phyloP scores from a whole-genome alignment of 1,284 basidiomycete genomes.

The Pseudozyma sp. region DNA sequence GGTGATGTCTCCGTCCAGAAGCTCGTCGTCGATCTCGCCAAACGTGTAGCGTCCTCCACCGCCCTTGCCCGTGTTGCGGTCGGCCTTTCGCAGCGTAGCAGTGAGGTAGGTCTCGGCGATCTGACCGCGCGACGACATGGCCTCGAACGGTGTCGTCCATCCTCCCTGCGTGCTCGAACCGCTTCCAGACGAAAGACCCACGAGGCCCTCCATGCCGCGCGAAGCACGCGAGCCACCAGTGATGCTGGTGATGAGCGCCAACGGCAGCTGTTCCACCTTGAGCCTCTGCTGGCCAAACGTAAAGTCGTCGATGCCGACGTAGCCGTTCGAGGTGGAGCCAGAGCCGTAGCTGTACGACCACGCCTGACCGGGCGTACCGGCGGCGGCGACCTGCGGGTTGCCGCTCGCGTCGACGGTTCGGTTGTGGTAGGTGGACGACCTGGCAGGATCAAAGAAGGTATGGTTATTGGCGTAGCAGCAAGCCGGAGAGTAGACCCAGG shows the following conservation, averaged over 20 bases:
- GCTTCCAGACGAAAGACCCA: constrained; percentile 46
- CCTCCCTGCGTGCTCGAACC: constrained; percentile 42
- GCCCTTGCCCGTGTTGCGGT: constrained; percentile 53
- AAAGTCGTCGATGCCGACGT: constrained; percentile 55
- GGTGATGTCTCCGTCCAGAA: constrained; percentile 44
- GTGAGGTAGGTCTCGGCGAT: constrained; percentile 52
- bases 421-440: constrained; percentile 48
- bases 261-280: constrained; percentile 29
- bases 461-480: constrained; percentile 59
- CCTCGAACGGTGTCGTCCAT: constrained; percentile 57
- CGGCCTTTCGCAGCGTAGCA: constrained; percentile 51
- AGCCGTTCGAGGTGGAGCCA: constrained; percentile 38
- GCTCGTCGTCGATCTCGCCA: constrained; percentile 48
- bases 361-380: constrained; percentile 38
- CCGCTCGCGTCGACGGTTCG: constrained; percentile 41
- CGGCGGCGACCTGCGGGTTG: constrained; percentile 16
- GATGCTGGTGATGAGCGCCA: constrained; percentile 48
- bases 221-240: constrained; percentile 42
- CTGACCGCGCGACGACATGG: constrained; percentile 46
- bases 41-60: constrained; percentile 58
- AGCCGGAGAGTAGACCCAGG: constrained; percentile 55
- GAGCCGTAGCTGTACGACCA: constrained; percentile 51
- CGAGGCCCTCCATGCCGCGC: constrained; percentile 57
- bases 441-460: constrained; percentile 46
- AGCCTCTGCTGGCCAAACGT: constrained; percentile 40